A percentile compares a stretch with the other conserved stretches of the same genome.
Evolutionary conservation across 371 early-diverging fungal species (phyloP).

Genomic region (Lichtheimia ramosa): DNA sequence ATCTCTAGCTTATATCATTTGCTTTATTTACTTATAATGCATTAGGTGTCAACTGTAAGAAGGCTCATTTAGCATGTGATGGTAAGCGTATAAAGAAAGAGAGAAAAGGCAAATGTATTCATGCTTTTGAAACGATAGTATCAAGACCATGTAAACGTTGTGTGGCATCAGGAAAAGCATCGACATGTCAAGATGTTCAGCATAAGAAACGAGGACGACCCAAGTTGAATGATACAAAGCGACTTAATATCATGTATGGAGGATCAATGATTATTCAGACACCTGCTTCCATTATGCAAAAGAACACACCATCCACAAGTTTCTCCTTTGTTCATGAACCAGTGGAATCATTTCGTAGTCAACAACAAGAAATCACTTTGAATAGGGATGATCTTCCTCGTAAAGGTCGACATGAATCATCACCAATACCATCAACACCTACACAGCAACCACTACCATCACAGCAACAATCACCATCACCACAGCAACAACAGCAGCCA

Average conservation of each 20-base stretch:
- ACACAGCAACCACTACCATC: neutral
- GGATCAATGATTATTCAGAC: constrained; percentile 1
- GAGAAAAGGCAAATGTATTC: neutral
- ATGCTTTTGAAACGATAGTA: constrained; percentile 24
- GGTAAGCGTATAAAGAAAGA: constrained; percentile 12
- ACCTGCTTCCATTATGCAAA: neutral
- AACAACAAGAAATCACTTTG: too few relatives aligned
- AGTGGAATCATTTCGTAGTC: neutral
- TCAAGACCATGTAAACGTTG: constrained; percentile 73
- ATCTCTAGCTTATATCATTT: neutral
- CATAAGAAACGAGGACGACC: constrained; percentile 77
- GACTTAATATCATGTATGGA: constrained; percentile 1
- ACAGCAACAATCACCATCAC: neutral
- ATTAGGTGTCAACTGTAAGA: constrained; percentile 65
- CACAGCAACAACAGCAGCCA: neutral
- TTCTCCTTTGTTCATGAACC: constrained; percentile 13
- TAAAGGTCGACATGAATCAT: neutral
- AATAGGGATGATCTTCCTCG: neutral
- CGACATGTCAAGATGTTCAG: constrained; percentile 68
- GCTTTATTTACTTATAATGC: neutral
- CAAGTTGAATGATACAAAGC: constrained; percentile 51
- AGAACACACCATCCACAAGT: constrained; percentile 1
- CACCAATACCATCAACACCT: neutral
- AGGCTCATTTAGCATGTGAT: constrained; percentile 74
- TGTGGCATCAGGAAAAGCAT: constrained; percentile 57